Evolutionary conservation across 2,329 filamentous ascomycete species (phyloP).

Genomic region (Blumeria hordei): DNA sequence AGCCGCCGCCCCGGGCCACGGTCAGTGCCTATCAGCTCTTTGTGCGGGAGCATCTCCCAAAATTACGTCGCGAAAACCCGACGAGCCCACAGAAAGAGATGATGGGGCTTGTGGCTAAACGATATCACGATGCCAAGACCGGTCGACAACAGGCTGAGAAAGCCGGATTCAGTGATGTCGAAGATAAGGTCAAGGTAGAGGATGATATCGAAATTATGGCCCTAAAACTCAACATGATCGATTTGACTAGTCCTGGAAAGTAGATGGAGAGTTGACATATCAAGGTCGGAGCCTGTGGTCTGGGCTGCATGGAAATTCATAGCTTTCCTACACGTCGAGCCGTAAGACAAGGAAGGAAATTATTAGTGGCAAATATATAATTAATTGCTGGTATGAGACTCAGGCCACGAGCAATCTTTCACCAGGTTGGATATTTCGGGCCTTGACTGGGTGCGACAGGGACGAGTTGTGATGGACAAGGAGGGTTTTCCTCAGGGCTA

Average conservation of each 20-base stretch:
- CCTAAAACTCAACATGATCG: slow-evolving; percentile 14
- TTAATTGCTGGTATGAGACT: too few species aligned
- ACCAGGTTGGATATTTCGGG: too few species aligned
- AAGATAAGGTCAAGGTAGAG: slow-evolving; percentile 4
- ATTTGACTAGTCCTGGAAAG: slow-evolving; percentile 9
- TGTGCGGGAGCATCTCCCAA: slow-evolving; percentile 43
- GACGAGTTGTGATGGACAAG: too few species aligned
- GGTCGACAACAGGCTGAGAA: background rate
- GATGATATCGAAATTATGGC: slow-evolving; percentile 7
- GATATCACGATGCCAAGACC: slow-evolving; percentile 24
- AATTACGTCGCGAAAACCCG: slow-evolving; percentile 27
- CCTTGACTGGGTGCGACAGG: too few species aligned
- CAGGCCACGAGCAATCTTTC: too few species aligned
- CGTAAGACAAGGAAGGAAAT: too few species aligned
- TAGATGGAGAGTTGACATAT: too few species aligned
- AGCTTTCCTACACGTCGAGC: too few species aligned
- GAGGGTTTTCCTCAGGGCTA: too few species aligned
- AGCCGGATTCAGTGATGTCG: slow-evolving; percentile 2
- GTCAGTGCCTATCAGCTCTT: slow-evolving; percentile 28
- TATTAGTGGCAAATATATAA: too few species aligned
- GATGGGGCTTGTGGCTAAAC: slow-evolving; percentile 40
- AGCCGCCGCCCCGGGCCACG: slow-evolving; percentile 40
- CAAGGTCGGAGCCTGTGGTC: too few species aligned
- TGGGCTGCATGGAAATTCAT: too few species aligned
- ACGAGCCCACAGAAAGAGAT: slow-evolving; percentile 38